Evolutionary conservation across 2,329 filamentous ascomycete species (phyloP).

Genomic region (Xylaria sp.): DNA sequence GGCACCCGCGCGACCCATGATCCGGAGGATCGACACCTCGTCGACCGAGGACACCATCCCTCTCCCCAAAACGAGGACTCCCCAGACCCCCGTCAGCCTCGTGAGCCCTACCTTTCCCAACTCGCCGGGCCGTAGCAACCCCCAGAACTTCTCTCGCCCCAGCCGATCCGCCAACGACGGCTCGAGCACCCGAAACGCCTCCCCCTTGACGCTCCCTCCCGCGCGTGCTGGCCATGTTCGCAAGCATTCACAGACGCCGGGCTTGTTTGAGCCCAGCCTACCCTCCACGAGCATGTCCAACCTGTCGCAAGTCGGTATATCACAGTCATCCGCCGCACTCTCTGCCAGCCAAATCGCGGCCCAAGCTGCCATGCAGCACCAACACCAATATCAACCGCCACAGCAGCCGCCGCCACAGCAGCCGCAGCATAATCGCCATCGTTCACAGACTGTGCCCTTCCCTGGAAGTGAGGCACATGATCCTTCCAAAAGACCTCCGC

Average conservation of each 20-base stretch:
- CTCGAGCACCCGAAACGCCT: constrained; percentile 54
- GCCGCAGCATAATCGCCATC: constrained; percentile 71
- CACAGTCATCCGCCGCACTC: constrained; percentile 57
- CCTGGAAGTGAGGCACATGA: constrained; percentile 59
- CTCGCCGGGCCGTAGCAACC: constrained; percentile 60
- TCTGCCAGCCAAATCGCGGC: constrained; percentile 83
- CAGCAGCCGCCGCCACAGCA: constrained; percentile 51
- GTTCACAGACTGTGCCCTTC: constrained; percentile 78
- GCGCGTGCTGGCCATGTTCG: constrained; percentile 54
- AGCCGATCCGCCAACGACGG: constrained; percentile 51
- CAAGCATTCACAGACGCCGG: constrained; percentile 78
- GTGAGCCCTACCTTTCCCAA: constrained; percentile 61
- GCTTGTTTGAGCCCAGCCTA: constrained; percentile 79
- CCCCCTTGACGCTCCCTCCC: constrained; percentile 57
- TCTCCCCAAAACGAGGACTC: constrained; percentile 59
- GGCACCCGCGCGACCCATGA: constrained; percentile 51
- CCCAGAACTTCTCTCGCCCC: constrained; percentile 70
- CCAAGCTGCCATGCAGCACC: constrained; percentile 74
- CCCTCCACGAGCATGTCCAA: constrained; percentile 70
- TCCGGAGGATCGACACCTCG: constrained; percentile 59
- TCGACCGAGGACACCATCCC: constrained; percentile 60
- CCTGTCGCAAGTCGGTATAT: constrained; percentile 62
- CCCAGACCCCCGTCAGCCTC: constrained; percentile 52
- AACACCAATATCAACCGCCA: constrained; percentile 64
- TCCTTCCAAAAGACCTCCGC: constrained; percentile 53